These are phyloP conservation scores for Laetiporus sulphureus DNA, from an alignment of 1,284 basidiomycete species.

Conservation along the genomic window DNA sequence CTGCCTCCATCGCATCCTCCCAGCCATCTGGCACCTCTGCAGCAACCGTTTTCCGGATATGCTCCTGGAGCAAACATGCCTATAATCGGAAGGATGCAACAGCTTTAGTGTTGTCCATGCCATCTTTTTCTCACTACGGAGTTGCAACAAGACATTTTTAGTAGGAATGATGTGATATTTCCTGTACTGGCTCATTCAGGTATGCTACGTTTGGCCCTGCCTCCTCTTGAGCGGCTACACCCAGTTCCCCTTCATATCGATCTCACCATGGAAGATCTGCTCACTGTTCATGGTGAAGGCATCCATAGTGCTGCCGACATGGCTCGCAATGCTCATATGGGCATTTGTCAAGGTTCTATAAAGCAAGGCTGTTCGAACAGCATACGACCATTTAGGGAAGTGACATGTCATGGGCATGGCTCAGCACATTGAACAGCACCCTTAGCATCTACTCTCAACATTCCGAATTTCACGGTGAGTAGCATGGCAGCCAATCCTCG, in stretches of 20 bases:
- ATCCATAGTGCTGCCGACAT: conserved; percentile 57
- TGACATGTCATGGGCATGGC: conserved; percentile 63
- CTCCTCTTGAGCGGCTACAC: background rate
- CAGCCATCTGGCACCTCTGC: conserved; percentile 36
- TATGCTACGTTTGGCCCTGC: background rate
- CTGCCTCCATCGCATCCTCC: conserved; percentile 26
- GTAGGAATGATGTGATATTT: conserved; percentile 69
- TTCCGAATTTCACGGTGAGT: conserved; percentile 64
- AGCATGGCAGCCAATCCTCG: background rate
- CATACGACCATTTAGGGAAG: conserved; percentile 42
- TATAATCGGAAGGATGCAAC: too few relatives aligned
- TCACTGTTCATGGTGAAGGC: conserved; percentile 70
- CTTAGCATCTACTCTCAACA: conserved; percentile 68
- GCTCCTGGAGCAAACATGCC: conserved; percentile 66
- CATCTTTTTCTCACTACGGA: too few relatives aligned
- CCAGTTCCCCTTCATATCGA: conserved; percentile 69
- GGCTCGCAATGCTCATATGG: conserved; percentile 72
- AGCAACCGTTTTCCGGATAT: conserved; percentile 39
- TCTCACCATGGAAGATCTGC: conserved; percentile 70
- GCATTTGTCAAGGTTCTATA: conserved; percentile 60
- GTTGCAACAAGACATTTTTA: too few relatives aligned
- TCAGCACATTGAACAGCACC: conserved; percentile 63
- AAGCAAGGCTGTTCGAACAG: conserved; percentile 39
- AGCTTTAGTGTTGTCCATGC: too few relatives aligned
- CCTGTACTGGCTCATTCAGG: conserved; percentile 66